Evolutionary conservation across 805 yeast species (phyloP).

Genomic region (Candida peoriensis): DNA sequence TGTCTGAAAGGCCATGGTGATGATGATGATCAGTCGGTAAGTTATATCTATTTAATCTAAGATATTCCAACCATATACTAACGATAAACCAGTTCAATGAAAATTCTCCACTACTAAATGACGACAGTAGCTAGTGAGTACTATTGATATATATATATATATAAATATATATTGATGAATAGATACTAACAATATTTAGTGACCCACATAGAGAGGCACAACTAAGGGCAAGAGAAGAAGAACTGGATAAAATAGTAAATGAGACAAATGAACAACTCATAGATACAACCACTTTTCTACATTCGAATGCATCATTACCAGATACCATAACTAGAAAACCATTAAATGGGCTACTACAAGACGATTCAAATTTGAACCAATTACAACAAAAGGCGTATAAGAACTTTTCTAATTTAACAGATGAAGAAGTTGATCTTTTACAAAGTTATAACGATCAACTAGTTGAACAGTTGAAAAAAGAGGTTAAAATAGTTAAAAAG

Average conservation of each 20-base stretch:
- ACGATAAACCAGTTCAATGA: slow-evolving; percentile 29
- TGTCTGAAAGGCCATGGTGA: slow-evolving; percentile 33
- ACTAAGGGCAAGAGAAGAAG: slow-evolving; percentile 36
- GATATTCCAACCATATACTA: slow-evolving; percentile 15
- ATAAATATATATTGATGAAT: background rate
- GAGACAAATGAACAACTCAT: slow-evolving; percentile 28
- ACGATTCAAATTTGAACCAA: slow-evolving; percentile 2
- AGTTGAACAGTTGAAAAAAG: slow-evolving; percentile 10
- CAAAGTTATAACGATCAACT: slow-evolving; percentile 12
- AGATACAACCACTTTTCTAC: slow-evolving; percentile 23
- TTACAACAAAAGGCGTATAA: slow-evolving; percentile 6
- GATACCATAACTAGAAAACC: slow-evolving; percentile 7
- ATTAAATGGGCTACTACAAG: slow-evolving; percentile 9
- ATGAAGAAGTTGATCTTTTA: slow-evolving; percentile 6
- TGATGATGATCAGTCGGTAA: slow-evolving; percentile 35
- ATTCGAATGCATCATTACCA: slow-evolving; percentile 1
- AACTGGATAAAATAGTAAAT: slow-evolving; percentile 40
- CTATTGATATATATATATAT: too few species aligned
- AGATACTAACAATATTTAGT: slow-evolving; percentile 6
- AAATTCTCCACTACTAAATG: slow-evolving; percentile 29
- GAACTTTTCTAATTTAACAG: slow-evolving; percentile 5
- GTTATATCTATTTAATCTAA: slow-evolving; percentile 8
- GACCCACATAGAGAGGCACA: slow-evolving; percentile 20
- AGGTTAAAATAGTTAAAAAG: slow-evolving; percentile 9
- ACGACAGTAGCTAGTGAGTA: slow-evolving; percentile 7